Conservation (phyloP, 2,329 filamentous ascomycete species). For the Hymenoscyphus salicellus region DNA sequence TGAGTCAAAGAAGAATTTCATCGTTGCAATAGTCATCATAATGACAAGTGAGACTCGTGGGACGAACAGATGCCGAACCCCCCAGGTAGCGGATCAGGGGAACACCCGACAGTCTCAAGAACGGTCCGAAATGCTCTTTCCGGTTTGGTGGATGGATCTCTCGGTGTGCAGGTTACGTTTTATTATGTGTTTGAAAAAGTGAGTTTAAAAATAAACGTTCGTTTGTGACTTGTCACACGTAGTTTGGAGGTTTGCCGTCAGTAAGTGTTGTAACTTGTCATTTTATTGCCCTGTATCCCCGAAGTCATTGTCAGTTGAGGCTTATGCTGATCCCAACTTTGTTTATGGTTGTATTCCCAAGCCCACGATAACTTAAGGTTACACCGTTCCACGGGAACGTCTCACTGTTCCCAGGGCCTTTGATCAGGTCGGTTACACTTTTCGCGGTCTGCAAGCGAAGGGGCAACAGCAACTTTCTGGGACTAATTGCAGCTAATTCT, state of each 20-base stretch:
- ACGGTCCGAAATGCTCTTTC: not conserved
- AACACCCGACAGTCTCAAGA: not conserved
- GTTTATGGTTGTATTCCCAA: constrained; percentile 3
- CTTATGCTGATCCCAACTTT: not conserved
- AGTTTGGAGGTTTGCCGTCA: not conserved
- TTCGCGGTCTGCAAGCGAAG: not conserved
- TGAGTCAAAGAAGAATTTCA: not conserved
- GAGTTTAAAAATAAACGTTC: not conserved
- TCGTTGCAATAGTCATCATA: not conserved
- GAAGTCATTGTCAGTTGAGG: not conserved
- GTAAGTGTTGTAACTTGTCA: not conserved
- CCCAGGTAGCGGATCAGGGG: not conserved
- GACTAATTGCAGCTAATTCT: too few species aligned
- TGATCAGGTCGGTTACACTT: not conserved
- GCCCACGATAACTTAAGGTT: constrained; percentile 1
- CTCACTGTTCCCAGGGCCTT: not conserved
- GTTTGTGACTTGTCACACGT: not conserved
- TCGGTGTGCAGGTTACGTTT: not conserved
- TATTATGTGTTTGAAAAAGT: not conserved
- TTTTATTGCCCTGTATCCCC: not conserved
- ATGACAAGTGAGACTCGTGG: not conserved
- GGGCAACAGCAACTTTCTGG: not conserved
- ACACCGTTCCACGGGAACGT: not conserved
- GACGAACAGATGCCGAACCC: not conserved
- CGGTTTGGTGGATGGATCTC: not conserved